A percentile compares a stretch with the other conserved stretches of the same genome.
These are phyloP conservation scores for Fusarium fujikuroi DNA, from an alignment of 2,329 filamentous ascomycete species.

Conservation along the genomic window DNA sequence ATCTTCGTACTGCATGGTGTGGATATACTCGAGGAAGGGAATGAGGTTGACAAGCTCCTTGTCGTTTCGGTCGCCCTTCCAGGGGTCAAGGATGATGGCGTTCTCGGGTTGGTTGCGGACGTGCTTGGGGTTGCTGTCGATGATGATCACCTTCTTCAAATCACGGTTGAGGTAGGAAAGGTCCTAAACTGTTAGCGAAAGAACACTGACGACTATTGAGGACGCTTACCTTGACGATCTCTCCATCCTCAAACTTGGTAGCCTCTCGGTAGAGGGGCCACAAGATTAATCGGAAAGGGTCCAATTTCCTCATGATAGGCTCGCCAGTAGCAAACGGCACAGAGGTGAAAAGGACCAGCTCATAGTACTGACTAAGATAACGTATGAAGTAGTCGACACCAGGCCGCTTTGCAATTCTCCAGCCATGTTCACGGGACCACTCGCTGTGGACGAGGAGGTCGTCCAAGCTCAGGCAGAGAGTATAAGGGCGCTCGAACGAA, in stretches of 20 bases:
- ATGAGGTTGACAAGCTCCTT: constrained; percentile 89
- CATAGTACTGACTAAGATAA: constrained; percentile 97
- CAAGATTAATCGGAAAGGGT: constrained; percentile 93
- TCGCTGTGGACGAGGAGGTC: constrained; percentile 95
- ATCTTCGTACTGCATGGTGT: constrained; percentile 91
- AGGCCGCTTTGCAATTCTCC: constrained; percentile 93
- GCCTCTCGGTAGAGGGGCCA: constrained; percentile 96
- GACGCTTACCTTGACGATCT: constrained; percentile 86
- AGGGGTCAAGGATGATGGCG: constrained; percentile 89
- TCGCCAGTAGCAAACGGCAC: constrained; percentile 87
- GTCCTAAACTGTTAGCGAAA: constrained; percentile 66
- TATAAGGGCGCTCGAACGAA: constrained; percentile 86
- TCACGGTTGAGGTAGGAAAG: constrained; percentile 98
- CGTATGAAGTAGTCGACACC: constrained; percentile 97
- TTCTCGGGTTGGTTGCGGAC: constrained; percentile 95
- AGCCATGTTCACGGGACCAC: constrained; percentile 93
- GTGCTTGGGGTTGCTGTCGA: constrained; percentile 86
- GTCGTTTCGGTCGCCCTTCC: constrained; percentile 85
- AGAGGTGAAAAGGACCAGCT: constrained; percentile 94
- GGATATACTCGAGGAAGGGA: constrained; percentile 96
- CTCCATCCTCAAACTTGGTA: constrained; percentile 95
- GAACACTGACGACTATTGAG: too few relatives aligned
- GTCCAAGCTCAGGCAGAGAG: constrained; percentile 90
- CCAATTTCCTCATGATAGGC: constrained; percentile 89
- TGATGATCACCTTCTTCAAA: constrained; percentile 91